These are phyloP conservation scores for Immersiporthe knoxdaviesiana DNA, from an alignment of 2,329 filamentous ascomycete genomes.

Conservation along the genomic window DNA sequence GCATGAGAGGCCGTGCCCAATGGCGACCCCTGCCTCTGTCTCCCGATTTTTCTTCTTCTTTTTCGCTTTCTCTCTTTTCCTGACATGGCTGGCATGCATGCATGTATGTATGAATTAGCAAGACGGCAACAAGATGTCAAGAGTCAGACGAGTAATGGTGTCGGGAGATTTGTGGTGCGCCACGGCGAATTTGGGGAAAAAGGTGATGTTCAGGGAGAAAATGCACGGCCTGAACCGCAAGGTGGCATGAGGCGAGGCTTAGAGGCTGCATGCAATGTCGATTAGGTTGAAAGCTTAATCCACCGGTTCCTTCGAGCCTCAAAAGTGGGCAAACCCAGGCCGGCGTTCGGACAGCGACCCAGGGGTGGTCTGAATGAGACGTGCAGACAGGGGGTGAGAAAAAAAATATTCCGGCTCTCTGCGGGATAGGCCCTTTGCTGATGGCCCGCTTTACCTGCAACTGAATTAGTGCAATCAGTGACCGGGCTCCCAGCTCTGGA, in stretches of 20 bases:
- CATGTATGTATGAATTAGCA: neutral
- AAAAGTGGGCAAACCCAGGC: neutral
- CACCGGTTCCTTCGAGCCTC: slow-evolving; percentile 8
- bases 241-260: slow-evolving; percentile 10
- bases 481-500: neutral
- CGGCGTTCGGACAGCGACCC: neutral
- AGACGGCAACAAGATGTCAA: neutral
- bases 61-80: neutral
- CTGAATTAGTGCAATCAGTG: neutral
- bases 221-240: neutral
- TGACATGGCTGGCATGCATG: neutral
- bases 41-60: too few species aligned
- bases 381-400: slow-evolving; percentile 15
- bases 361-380: slow-evolving; percentile 11
- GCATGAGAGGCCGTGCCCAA: neutral
- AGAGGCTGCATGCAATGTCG: slow-evolving; percentile 9
- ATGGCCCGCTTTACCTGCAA: slow-evolving; percentile 7
- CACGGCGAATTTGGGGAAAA: neutral
- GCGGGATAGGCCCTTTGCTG: slow-evolving; percentile 7
- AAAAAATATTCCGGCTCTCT: neutral
- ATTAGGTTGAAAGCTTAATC: slow-evolving; percentile 17
- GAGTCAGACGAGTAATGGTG: neutral
- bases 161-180: slow-evolving; percentile 3
- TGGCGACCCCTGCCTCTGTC: neutral
- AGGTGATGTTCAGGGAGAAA: neutral